phyloP scores from a whole-genome alignment of 495 filamentous ascomycete genomes.

The Xylaria flabelliformis region DNA sequence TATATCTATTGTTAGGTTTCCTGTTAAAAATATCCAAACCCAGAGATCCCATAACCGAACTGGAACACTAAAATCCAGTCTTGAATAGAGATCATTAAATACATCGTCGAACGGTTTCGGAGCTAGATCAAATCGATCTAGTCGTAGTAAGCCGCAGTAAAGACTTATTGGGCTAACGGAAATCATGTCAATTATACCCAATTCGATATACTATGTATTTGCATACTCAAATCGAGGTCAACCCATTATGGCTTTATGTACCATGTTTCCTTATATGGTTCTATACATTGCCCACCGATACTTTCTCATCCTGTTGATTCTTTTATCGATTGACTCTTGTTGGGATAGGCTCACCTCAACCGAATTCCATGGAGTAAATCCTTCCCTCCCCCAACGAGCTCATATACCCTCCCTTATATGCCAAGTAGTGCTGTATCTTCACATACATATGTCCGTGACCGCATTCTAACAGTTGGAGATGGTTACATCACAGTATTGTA shows the following conservation, averaged over 20 bases:
- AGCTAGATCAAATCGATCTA: not conserved
- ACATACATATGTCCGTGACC: not conserved
- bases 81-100: not conserved
- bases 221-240: not conserved
- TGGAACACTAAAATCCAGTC: not conserved
- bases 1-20: not conserved
- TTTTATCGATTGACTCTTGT: not conserved
- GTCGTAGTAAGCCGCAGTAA: not conserved
- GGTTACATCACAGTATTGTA: slow-evolving; percentile 14
- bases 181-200: not conserved
- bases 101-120: not conserved
- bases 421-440: not conserved
- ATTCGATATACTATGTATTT: not conserved
- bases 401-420: not conserved
- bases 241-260: not conserved
- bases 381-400: not conserved
- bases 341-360: not conserved
- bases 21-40: no score
- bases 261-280: not conserved
- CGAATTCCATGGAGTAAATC: not conserved
- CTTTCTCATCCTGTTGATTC: not conserved
- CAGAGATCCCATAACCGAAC: not conserved
- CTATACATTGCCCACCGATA: not conserved
- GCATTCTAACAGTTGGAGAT: slow-evolving; percentile 20
- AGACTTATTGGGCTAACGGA: not conserved